Evolutionary conservation across 2,329 filamentous ascomycete species (phyloP).

Genomic region (Clathrospora elynae): DNA sequence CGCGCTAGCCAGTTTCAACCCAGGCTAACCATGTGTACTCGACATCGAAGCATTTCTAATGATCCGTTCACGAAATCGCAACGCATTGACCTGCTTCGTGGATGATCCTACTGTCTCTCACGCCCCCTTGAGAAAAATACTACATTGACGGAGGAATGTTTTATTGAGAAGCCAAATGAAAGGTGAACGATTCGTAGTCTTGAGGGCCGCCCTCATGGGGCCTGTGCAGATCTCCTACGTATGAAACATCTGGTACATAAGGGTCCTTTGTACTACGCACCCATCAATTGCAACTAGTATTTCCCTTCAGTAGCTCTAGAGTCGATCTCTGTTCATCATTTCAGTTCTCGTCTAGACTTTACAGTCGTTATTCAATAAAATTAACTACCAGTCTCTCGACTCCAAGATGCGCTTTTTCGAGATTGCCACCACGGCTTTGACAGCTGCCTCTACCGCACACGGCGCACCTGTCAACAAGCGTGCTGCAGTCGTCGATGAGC

Average conservation of each 20-base stretch:
- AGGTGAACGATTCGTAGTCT: conserved; percentile 16
- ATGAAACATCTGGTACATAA: conserved; percentile 18
- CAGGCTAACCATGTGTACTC: conserved; percentile 6
- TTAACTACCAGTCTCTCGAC: neutral
- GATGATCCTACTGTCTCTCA: conserved; percentile 17
- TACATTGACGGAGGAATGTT: conserved; percentile 24
- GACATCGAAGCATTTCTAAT: conserved; percentile 6
- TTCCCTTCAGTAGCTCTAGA: conserved; percentile 13
- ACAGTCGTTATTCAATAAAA: conserved; percentile 17
- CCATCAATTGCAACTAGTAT: conserved; percentile 3
- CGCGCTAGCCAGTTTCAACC: too few species aligned
- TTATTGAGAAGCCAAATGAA: conserved; percentile 12
- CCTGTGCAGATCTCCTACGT: conserved; percentile 8
- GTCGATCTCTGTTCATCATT: conserved; percentile 28
- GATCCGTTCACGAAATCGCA: conserved; percentile 7
- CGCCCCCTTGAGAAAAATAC: conserved; percentile 3
- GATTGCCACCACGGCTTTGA: conserved; percentile 30
- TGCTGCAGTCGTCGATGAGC: conserved; percentile 37
- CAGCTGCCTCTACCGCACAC: conserved; percentile 33
- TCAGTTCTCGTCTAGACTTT: conserved; percentile 10
- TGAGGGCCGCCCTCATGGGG: conserved; percentile 23
- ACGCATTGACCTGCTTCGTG: conserved; percentile 26
- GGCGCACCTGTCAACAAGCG: conserved; percentile 32
- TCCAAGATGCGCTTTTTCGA: conserved; percentile 38
- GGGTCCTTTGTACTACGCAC: neutral